These are phyloP conservation scores for Panicum miliaceum DNA, from an alignment of 176 grass and related monocot genomes.

Conservation along the genomic window DNA sequence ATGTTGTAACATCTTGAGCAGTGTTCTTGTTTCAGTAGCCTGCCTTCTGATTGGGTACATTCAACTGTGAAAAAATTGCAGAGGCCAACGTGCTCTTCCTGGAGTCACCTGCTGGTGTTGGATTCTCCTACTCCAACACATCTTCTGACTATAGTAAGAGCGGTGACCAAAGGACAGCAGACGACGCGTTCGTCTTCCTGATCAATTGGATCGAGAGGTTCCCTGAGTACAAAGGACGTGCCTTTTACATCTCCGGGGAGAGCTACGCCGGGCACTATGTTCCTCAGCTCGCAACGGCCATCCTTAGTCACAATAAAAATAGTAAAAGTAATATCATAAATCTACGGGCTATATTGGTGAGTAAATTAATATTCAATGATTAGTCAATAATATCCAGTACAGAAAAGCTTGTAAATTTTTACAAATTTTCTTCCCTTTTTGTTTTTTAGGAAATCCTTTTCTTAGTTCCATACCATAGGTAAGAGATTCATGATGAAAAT, in stretches of 20 bases:
- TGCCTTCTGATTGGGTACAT: neutral
- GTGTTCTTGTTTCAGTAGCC: neutral
- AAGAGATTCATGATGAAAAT: too few relatives aligned
- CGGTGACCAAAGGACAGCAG: slow-evolving; percentile 47
- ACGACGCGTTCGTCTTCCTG: slow-evolving; percentile 40
- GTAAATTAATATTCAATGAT: neutral
- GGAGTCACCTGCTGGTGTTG: slow-evolving; percentile 63
- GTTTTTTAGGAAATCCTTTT: neutral
- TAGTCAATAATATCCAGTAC: neutral
- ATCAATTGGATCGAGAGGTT: slow-evolving; percentile 60
- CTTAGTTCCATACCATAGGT: too few relatives aligned
- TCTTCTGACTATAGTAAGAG: slow-evolving; percentile 24
- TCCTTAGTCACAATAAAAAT: slow-evolving; percentile 44
- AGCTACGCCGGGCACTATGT: slow-evolving; percentile 63
- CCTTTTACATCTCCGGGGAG: slow-evolving; percentile 68
- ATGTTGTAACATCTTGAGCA: neutral
- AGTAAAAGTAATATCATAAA: slow-evolving; percentile 41
- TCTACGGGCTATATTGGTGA: slow-evolving; percentile 46
- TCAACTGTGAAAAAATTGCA: neutral
- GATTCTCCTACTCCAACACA: slow-evolving; percentile 65
- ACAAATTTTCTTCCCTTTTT: too few relatives aligned
- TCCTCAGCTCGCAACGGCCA: slow-evolving; percentile 45
- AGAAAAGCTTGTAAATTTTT: too few relatives aligned
- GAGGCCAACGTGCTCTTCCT: slow-evolving; percentile 64
- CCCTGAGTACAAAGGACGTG: slow-evolving; percentile 44